These are phyloP conservation scores for Hemileia vastatrix DNA, from an alignment of 1,284 basidiomycete species.

Conservation along the genomic window DNA sequence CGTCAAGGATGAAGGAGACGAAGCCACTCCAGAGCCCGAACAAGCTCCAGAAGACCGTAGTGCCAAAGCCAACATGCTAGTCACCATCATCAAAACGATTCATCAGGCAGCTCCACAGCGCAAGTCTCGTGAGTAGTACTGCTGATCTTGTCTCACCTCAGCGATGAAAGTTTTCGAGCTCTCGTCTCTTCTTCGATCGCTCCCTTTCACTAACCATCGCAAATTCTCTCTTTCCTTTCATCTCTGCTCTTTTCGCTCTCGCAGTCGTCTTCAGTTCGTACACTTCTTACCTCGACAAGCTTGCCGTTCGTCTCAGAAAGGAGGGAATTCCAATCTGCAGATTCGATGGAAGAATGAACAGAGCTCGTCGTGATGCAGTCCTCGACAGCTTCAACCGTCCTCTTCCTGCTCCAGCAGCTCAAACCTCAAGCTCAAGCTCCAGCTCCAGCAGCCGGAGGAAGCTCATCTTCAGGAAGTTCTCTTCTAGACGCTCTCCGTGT, in stretches of 20 bases:
- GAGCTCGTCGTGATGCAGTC: slow-evolving; percentile 7
- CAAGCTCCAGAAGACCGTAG: background rate
- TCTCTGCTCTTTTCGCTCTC: background rate
- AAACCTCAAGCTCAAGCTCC: background rate
- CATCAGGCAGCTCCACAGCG: slow-evolving; percentile 31
- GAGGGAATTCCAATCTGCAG: slow-evolving; percentile 17
- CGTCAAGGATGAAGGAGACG: slow-evolving; percentile 4
- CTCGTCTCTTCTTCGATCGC: no score
- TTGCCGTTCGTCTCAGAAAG: slow-evolving; percentile 19
- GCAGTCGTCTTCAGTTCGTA: slow-evolving; percentile 20
- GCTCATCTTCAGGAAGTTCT: background rate
- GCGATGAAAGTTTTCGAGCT: no score
- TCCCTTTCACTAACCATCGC: no score
- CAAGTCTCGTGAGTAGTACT: slow-evolving; percentile 16
- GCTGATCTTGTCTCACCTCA: no score
- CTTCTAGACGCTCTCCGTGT: slow-evolving; percentile 1
- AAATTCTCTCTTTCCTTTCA: background rate
- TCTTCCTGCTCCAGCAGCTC: background rate
- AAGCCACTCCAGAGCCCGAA: background rate
- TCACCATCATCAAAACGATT: slow-evolving; percentile 28
- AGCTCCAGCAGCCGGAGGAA: no score
- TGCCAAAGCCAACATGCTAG: slow-evolving; percentile 26
- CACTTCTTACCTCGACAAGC: slow-evolving; percentile 20
- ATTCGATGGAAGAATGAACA: slow-evolving; percentile 20
- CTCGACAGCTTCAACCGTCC: slow-evolving; percentile 4